Percentiles rank a stretch among this genome's conserved stretches.
phyloP scores from a whole-genome alignment of 257 asterid species.

The Solanum phureja region DNA sequence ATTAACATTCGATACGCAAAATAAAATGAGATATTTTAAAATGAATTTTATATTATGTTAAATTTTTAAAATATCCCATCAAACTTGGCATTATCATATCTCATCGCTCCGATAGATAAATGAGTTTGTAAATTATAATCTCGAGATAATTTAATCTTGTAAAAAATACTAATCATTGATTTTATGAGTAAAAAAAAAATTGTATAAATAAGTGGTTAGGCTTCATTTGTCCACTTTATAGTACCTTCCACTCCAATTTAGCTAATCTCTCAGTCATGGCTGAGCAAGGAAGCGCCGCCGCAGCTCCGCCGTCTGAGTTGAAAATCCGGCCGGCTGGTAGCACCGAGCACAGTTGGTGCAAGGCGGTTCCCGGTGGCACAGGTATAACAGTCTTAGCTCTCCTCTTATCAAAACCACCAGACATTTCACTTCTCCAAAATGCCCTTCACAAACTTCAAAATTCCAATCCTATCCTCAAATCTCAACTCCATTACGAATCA shows the following conservation, averaged over 20 bases:
- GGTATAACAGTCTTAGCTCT: constrained; percentile 68
- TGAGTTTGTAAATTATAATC: neutral
- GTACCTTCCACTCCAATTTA: neutral
- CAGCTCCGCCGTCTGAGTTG: neutral
- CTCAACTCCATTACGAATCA: constrained; percentile 45
- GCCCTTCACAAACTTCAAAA: constrained; percentile 55
- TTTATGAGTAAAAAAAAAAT: neutral
- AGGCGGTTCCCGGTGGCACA: constrained; percentile 84
- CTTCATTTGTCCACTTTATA: neutral
- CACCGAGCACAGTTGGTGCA: constrained; percentile 95
- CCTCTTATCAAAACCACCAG: constrained; percentile 45
- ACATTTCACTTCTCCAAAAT: constrained; percentile 31
- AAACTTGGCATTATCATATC: too few species aligned
- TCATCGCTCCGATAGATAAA: neutral
- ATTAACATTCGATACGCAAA: too few species aligned
- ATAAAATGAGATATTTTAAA: too few species aligned
- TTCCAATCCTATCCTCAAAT: constrained; percentile 72
- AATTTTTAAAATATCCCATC: neutral
- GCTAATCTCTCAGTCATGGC: constrained; percentile 2
- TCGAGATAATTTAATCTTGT: neutral
- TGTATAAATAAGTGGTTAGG: neutral
- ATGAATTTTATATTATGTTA: too few species aligned
- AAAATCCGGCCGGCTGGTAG: constrained; percentile 45
- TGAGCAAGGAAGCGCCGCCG: neutral
- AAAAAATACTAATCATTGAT: neutral